Base-by-base conservation (phyloP, 2,329 filamentous ascomycete genomes). In the Seiridium unicorne region DNA sequence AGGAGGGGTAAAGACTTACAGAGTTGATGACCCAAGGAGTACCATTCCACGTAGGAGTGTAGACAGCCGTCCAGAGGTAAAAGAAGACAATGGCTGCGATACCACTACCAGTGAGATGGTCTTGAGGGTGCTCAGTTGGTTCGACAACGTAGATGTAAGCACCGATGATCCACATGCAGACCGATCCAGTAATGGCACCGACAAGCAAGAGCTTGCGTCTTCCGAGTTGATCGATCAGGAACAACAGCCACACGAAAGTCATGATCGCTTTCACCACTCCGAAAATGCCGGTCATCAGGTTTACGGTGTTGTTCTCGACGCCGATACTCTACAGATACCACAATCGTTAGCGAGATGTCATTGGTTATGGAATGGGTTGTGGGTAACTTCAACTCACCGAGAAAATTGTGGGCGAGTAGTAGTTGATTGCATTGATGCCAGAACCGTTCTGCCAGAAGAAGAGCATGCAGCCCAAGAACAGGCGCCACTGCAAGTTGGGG, bases 111-210 rank as follows among this genome's bases (percentile, higher is more conserved):
- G 44, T 49, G 32, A 58, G 32, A 36, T 49, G 44, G n/a, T 49
- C 46, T 11, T 38, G 35, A 35, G 55, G 44, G 46, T 49, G 26
- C 13, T 51, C 32, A 34, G 44, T 44, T 87, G 0, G 83, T 88
- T 54, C 91, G 78, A 2, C 87, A 82, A 7, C 82, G 47, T 86
- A 81, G 56, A 90, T 83, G 69, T 91, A 91, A 58, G 90, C 80
- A 26, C 88, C 89, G 61, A 91, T 85, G 69, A 90, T 87, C 72
- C 86, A 84, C 85, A 91, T 89, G 64, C 84, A 81, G n/a, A 81
- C 63, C 7, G 81, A 86, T 74, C 88, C 85, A 1, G 83, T 85
- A 58, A 84, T 81, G 6, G 83, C 85, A 1, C 87, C 89, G 84
- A 85, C 88, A n/a, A 90, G 76, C 32, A 90, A 77, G 66, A 82